Evolutionary conservation across 306 rosid genomes (phyloP).

Genomic region (Begonia fuchsioides): DNA sequence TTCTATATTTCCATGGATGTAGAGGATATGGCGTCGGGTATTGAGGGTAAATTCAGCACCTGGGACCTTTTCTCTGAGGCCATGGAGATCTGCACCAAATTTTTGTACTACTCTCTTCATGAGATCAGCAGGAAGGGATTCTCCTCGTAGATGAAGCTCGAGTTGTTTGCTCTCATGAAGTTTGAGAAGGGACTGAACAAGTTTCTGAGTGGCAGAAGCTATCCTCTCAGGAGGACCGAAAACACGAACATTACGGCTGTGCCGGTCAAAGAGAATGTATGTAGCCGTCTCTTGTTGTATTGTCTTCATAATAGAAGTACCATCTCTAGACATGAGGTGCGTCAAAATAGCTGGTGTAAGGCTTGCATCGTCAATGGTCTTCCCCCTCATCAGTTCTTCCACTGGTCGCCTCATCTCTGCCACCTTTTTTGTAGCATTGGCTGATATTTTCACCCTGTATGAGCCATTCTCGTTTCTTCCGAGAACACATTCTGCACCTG

Average conservation of each 20-base stretch:
- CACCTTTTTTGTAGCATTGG: conserved; percentile 73
- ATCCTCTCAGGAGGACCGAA: conserved; percentile 46
- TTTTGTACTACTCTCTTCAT: conserved; percentile 68
- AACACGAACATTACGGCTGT: conserved; percentile 37
- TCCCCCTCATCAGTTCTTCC: conserved; percentile 71
- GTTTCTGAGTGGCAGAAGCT: conserved; percentile 38
- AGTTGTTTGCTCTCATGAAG: conserved; percentile 56
- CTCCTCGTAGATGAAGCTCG: conserved; percentile 56
- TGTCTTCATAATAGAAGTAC: conserved; percentile 31
- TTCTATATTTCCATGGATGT: conserved; percentile 43
- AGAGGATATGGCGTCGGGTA: conserved; percentile 37
- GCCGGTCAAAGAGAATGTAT: conserved; percentile 51
- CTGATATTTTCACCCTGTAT: conserved; percentile 54
- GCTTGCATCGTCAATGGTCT: conserved; percentile 33
- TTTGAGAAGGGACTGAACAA: conserved; percentile 38
- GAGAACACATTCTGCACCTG: conserved; percentile 52
- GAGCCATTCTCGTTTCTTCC: conserved; percentile 50
- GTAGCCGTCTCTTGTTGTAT: conserved; percentile 61
- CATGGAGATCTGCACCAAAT: conserved; percentile 74
- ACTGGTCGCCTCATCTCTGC: conserved; percentile 66
- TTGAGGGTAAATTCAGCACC: conserved; percentile 46
- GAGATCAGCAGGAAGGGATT: conserved; percentile 52
- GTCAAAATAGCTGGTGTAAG: conserved; percentile 56
- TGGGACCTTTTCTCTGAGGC: conserved; percentile 59
- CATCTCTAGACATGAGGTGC: conserved; percentile 55